phyloP scores from a whole-genome alignment of 345 rosid species.

The Citrus hindsii region DNA sequence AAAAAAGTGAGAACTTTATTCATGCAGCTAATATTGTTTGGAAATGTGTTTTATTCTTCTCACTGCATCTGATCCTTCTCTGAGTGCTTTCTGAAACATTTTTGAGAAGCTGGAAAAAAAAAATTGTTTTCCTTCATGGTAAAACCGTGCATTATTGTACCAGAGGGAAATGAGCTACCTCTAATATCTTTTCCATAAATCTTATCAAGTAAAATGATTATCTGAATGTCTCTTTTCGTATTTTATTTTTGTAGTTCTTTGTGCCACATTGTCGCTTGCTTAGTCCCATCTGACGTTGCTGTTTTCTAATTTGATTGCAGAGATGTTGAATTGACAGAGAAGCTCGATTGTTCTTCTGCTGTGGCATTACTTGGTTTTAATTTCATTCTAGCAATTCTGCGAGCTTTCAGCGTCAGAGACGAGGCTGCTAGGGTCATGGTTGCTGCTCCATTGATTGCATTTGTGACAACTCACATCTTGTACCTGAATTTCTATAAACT shows the following conservation, averaged over 20 bases:
- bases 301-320: slow-evolving; percentile 35
- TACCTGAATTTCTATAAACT: slow-evolving; percentile 75
- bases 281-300: background rate
- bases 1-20: background rate
- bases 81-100: background rate
- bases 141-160: background rate
- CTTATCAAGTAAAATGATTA: background rate
- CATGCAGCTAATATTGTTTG: background rate
- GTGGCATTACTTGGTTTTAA: slow-evolving; percentile 62
- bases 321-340: slow-evolving; percentile 81
- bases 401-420: slow-evolving; percentile 68
- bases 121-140: background rate
- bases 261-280: background rate
- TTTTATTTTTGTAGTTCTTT: background rate
- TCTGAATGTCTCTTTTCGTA: background rate
- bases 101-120: background rate
- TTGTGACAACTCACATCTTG: slow-evolving; percentile 77
- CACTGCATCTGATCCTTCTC: background rate
- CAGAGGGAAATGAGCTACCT: background rate
- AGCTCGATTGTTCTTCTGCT: slow-evolving; percentile 80
- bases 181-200: background rate
- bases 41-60: background rate
- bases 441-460: slow-evolving; percentile 74
- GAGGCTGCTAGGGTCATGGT: slow-evolving; percentile 86
- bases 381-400: slow-evolving; percentile 58